Conservation (phyloP, 1,284 basidiomycete species). For the Puccinia hordei region DNA sequence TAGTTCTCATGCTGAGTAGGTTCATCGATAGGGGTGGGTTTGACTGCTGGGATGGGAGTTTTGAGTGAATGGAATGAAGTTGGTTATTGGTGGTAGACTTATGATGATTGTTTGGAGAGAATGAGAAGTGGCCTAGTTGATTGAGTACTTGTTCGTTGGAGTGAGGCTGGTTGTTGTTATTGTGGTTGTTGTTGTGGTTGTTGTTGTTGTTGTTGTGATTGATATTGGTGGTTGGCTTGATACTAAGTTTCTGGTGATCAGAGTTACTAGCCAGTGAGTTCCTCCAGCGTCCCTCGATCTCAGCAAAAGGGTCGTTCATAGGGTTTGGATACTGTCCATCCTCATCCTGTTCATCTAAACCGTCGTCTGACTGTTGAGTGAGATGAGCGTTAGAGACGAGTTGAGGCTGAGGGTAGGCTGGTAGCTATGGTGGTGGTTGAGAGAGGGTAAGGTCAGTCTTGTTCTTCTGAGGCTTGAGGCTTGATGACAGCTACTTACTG, state of each 20-base stretch:
- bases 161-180: conserved; percentile 9
- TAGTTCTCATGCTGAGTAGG: not conserved
- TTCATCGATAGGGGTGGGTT: conserved; percentile 18
- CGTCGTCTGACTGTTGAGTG: not conserved
- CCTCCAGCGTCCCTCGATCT: conserved; percentile 43
- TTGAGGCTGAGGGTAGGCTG: too few relatives aligned
- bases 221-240: too few relatives aligned
- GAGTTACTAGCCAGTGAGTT: not conserved
- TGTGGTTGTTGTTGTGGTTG: not conserved
- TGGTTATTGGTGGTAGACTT: not conserved
- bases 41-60: conserved; percentile 1
- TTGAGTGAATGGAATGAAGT: conserved; percentile 10
- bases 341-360: not conserved
- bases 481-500: too few relatives aligned
- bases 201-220: not conserved
- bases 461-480: too few relatives aligned
- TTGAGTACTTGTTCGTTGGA: conserved; percentile 40
- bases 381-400: too few relatives aligned
- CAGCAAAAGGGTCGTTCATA: conserved; percentile 47
- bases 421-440: too few relatives aligned
- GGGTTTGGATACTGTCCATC: conserved; percentile 38
- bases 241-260: not conserved
- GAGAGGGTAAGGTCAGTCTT: too few relatives aligned
- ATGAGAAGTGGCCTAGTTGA: conserved; percentile 34
- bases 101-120: not conserved